Percentiles rank a stretch among this genome's conserved stretches.
These are phyloP conservation scores for Paulownia fortunei DNA, from an alignment of 257 asterid species.

Conservation along the genomic window DNA sequence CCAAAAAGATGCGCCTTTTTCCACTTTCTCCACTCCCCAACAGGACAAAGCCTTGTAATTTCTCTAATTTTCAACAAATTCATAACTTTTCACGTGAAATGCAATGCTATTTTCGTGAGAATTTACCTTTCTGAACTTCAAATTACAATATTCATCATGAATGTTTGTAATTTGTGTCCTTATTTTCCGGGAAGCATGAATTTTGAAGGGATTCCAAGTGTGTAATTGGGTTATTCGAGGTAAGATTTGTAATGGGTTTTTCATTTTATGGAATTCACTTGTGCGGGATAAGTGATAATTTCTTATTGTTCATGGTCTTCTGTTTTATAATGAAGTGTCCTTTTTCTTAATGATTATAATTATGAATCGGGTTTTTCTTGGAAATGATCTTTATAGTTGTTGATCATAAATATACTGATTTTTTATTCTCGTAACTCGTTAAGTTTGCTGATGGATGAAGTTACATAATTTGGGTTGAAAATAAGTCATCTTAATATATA, in stretches of 20 bases:
- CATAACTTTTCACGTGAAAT: constrained; percentile 30
- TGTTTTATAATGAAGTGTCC: background rate
- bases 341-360: constrained; percentile 2
- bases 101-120: background rate
- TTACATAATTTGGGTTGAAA: background rate
- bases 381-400: background rate
- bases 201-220: constrained; percentile 30
- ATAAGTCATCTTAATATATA: background rate
- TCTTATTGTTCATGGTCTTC: background rate
- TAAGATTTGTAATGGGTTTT: constrained; percentile 35
- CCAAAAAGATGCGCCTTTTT: constrained; percentile 40
- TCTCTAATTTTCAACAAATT: constrained; percentile 32
- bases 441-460: background rate
- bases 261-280: background rate
- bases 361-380: background rate
- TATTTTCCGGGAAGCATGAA: constrained; percentile 19
- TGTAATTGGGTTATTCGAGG: constrained; percentile 33
- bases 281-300: constrained; percentile 22
- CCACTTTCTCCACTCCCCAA: constrained; percentile 29
- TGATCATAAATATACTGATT: background rate
- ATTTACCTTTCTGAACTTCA: constrained; percentile 11
- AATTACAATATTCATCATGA: background rate
- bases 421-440: background rate
- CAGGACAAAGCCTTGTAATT: constrained; percentile 4
- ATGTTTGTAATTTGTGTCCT: constrained; percentile 8